Evolutionary conservation across 2,329 filamentous ascomycete species (phyloP).

Genomic region (Neoscytalidium dimidiatum): DNA sequence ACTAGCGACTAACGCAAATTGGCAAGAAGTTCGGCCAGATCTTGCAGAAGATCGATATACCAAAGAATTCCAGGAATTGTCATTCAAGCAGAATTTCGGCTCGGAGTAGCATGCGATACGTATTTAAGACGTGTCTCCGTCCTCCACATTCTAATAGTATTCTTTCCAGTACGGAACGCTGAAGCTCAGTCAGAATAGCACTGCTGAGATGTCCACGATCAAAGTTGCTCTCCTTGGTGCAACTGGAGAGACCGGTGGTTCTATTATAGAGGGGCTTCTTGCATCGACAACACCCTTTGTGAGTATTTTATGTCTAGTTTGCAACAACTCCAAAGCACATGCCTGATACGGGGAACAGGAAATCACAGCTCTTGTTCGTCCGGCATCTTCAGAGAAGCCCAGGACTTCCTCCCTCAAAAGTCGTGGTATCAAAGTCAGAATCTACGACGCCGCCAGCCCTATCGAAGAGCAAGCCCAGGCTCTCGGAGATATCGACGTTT

Average conservation of each 20-base stretch:
- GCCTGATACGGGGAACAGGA: background rate
- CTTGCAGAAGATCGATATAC: too few relatives aligned
- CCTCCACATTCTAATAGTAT: too few relatives aligned
- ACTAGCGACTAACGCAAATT: too few relatives aligned
- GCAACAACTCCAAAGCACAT: background rate
- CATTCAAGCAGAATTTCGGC: too few relatives aligned
- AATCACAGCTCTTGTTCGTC: background rate
- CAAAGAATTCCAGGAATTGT: too few relatives aligned
- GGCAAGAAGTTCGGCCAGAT: too few relatives aligned
- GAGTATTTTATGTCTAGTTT: background rate
- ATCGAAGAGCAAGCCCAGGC: conserved; percentile 45
- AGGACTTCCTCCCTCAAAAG: background rate
- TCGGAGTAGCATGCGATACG: too few relatives aligned
- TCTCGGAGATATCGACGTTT: conserved; percentile 41
- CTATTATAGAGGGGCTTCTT: conserved; percentile 44
- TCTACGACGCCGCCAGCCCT: conserved; percentile 45
- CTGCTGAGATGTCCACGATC: conserved; percentile 22
- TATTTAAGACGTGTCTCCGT: too few relatives aligned
- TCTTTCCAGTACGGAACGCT: too few relatives aligned
- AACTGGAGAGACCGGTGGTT: conserved; percentile 45
- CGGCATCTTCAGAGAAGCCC: background rate
- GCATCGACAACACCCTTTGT: conserved; percentile 4
- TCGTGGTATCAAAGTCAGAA: conserved; percentile 45
- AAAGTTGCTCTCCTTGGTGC: conserved; percentile 44
- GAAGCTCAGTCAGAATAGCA: too few relatives aligned